These are phyloP conservation scores for Ceratopteris richardii DNA, from an alignment of 75 land plant species.

Conservation along the genomic window DNA sequence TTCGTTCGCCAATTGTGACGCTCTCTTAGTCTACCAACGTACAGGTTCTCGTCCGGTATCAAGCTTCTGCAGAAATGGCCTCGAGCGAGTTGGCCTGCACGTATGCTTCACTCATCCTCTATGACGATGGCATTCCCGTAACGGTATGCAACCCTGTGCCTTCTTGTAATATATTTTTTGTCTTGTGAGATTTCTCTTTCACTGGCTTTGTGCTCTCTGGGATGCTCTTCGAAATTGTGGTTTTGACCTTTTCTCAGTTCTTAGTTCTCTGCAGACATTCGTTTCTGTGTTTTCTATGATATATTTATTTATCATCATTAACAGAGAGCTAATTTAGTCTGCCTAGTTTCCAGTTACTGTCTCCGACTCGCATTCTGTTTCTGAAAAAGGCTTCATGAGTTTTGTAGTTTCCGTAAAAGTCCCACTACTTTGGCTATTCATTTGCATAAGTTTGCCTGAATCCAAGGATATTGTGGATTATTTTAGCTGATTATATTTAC, in stretches of 20 bases:
- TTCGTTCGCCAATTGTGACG: too few species aligned
- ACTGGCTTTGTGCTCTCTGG: background rate
- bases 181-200: background rate
- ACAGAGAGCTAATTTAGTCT: background rate
- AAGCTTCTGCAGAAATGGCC: too few species aligned
- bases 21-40: too few species aligned
- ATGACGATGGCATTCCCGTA: constrained; percentile 45
- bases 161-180: background rate
- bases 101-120: constrained; percentile 36
- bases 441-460: too few species aligned
- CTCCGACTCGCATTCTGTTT: background rate
- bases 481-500: too few species aligned
- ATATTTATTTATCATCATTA: background rate
- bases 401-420: background rate
- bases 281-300: background rate
- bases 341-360: background rate
- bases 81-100: constrained; percentile 38
- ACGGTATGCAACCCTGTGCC: constrained; percentile 15
- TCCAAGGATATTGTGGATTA: too few species aligned
- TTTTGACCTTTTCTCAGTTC: background rate
- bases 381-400: background rate
- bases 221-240: background rate
- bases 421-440: too few species aligned
- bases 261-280: background rate
- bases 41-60: too few species aligned